A percentile compares a stretch with the other conserved stretches of the same genome.
phyloP scores from a whole-genome alignment of 192 early-diverging fungal species.

The Fimicolochytrium jonesii region DNA sequence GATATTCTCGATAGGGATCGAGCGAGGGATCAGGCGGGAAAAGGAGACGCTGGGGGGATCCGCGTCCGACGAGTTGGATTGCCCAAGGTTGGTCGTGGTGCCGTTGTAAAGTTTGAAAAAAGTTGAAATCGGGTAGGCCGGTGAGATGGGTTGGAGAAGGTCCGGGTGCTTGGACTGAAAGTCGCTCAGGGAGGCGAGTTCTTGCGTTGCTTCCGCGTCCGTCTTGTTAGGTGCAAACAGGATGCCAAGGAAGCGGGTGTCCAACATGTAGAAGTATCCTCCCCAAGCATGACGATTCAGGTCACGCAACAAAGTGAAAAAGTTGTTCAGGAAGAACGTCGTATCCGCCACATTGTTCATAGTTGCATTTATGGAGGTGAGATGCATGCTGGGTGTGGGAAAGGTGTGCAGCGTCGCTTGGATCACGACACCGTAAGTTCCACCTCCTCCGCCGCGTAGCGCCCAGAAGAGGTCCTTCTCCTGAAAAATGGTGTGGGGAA shows the following conservation, averaged over 20 bases:
- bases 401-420: neutral
- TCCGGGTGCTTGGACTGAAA: neutral
- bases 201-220: no score
- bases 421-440: neutral
- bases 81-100: neutral
- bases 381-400: neutral
- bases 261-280: neutral
- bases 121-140: no score
- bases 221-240: neutral
- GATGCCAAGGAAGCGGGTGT: neutral
- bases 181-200: neutral
- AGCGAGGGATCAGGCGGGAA: neutral
- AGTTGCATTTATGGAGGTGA: neutral
- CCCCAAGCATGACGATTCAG: neutral
- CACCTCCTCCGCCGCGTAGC: conserved; percentile 16
- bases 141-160: neutral
- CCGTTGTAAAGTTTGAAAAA: neutral
- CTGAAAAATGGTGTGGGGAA: no score
- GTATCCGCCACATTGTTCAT: no score
- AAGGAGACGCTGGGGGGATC: no score
- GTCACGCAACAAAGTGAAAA: no score
- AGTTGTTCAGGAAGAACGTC: no score
- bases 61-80: neutral
- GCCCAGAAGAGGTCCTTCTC: conserved; percentile 3
- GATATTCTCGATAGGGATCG: no score